Evolutionary conservation across 495 filamentous ascomycete species (phyloP), one percentile per base, ranked within the genome.

Genomic region (Aspergillus panamensis): DNA sequence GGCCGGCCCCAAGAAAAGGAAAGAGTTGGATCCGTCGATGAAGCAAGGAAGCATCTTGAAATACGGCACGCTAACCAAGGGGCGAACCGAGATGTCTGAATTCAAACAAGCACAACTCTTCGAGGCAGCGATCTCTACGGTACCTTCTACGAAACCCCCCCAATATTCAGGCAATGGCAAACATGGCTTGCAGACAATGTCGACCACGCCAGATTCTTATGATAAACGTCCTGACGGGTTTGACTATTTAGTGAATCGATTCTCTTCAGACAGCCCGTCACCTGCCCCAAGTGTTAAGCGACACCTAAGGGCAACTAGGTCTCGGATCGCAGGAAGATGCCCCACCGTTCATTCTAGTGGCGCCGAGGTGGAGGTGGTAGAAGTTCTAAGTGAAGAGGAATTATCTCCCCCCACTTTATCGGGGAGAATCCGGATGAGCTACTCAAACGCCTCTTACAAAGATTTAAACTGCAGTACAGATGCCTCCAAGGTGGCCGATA

Each of bases 21-120:
- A 74, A 6, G 68, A 69, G 1, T 69, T 79, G 39, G 76, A 79
- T 48, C 66, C 74, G 1, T 65, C 64, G 17, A 79, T 79, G 76
- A 76, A 74, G 53, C 66, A 65, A 8, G 76, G 76, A 14, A 76
- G 74, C 25, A 79, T 79, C 19, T 52, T 79, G 55, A 76, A 76
- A 61, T 79, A 79, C 40, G 73, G 74, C 30, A 77, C 73, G 6
- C 67, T 79, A 17, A 77, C 71, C 1, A 79, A 79, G 51, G 72
- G 72, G 16, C 69, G 42, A 25, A 66, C 70, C 3, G 69, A 70
- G 13, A 59, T 77, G 8, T 69, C 66, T 25, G 48, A 70, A n/a
- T 65, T 63, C 20, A 71, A 71, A 32, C 64, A 71, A 29, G 58
- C 69, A 0, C 69, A 69, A 14, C 57, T 77, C 17, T 58, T 75